phyloP scores from a whole-genome alignment of 2,329 filamentous ascomycete species.

The Endocalyx cinctus region DNA sequence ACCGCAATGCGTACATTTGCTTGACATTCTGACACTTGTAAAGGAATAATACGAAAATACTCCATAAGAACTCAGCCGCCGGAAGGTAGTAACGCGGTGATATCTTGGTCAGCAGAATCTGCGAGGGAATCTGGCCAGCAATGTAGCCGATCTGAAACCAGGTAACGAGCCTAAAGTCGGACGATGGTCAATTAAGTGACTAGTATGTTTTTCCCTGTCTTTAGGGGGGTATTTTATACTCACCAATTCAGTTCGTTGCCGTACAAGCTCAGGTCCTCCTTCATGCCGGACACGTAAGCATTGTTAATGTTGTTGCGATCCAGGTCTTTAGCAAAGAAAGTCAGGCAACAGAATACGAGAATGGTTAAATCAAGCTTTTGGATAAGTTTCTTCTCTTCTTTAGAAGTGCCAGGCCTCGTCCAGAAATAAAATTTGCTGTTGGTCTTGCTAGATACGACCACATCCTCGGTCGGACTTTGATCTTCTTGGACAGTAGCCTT shows the following conservation, averaged over 20 bases:
- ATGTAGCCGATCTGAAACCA: conserved; percentile 13
- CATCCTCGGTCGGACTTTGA: conserved; percentile 4
- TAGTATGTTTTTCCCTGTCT: too few relatives aligned
- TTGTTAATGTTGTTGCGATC: conserved; percentile 20
- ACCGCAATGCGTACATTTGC: conserved; percentile 23
- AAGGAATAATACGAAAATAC: conserved; percentile 13
- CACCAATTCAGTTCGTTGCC: conserved; percentile 23
- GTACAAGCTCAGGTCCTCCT: conserved; percentile 19
- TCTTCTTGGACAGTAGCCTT: too few relatives aligned
- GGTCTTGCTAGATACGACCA: conserved; percentile 5
- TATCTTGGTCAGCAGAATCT: conserved; percentile 12
- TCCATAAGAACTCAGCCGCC: conserved; percentile 13
- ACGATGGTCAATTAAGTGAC: too few relatives aligned
- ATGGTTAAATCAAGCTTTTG: conserved; percentile 12
- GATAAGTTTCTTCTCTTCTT: conserved; percentile 12
- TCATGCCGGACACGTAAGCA: conserved; percentile 29
- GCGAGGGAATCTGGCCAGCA: conserved; percentile 12
- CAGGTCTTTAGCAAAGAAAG: conserved; percentile 14
- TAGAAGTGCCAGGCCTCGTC: conserved; percentile 13
- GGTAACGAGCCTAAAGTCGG: too few relatives aligned
- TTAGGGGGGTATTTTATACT: too few relatives aligned
- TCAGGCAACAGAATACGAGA: conserved; percentile 14
- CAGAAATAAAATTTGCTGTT: conserved; percentile 13
- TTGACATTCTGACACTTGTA: conserved; percentile 16
- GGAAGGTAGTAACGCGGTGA: conserved; percentile 15